Base-by-base conservation (phyloP, 2,329 filamentous ascomycete genomes). In the Metarhizium guizhouense region DNA sequence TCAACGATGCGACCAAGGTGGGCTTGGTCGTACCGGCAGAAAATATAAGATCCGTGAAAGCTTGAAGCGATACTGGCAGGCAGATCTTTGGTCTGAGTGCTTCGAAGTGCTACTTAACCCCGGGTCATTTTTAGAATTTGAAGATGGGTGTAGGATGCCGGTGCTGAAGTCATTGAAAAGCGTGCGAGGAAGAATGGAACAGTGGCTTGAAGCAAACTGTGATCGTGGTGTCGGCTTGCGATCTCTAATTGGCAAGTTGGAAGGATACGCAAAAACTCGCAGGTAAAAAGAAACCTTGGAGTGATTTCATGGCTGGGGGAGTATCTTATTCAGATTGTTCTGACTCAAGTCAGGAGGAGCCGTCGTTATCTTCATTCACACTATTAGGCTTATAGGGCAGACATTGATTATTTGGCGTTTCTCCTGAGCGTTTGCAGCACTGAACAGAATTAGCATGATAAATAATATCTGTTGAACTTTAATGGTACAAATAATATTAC, bases 11-110 rank as follows among this genome's bases (percentile, higher is more conserved):
- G 76, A 80, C 62, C 70, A 75, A 32, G 79, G 78, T 16, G 79
- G 78, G 1, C 71, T 86, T 2, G 81, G 81, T n/a, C 77, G 77
- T 3, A 76, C 71, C 7, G 81, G 79, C 1, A 85, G 88, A 66
- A 84, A 79, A 51, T 97, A 96, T 73, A 83, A 81, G 60, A 84
- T 96, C 61, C 82, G 87, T 53, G 93, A 96, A 71, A 82, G 77
- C 14, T 73, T 97, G 58, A 99, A 99, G 76, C 75, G 94, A 48
- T 99, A 99, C 72, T 99, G 94, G 94, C 92, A 97, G 76, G 87
- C 85, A 51, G 91, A 96, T 52, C 83, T 97, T 48, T 99, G 94
- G 94, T 73, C 68, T 2, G 84, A 88, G 58, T 85, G 87, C 51
- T 95, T 99, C 69, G 87, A 92, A 61, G 64, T 97, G 57, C 73